Conservation (phyloP, 177 flowering plant genomes). For the Vitis hybrid region DNA sequence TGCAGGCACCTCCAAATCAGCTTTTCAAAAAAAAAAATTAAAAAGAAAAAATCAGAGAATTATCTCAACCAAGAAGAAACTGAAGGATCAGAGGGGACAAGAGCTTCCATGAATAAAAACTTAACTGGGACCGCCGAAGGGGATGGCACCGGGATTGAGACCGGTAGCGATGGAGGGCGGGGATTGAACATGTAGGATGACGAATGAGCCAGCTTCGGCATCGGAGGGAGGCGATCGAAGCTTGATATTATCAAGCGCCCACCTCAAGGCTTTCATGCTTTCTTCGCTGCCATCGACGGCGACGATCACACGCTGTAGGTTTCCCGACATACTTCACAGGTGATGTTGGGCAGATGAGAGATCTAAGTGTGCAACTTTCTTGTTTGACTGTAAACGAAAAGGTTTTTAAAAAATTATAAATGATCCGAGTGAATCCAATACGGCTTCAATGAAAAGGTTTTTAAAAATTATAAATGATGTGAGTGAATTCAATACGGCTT, state of each 20-base stretch:
- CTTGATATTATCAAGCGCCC: conserved; percentile 74
- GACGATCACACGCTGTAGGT: conserved; percentile 59
- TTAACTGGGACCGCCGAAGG: conserved; percentile 86
- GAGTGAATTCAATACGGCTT: no score
- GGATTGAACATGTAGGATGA: conserved; percentile 60
- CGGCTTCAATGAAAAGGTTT: no score
- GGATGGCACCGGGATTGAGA: conserved; percentile 73
- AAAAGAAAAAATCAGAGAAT: not conserved
- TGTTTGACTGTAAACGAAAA: no score
- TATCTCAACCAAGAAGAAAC: not conserved
- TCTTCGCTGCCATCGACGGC: conserved; percentile 87
- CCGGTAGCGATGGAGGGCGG: conserved; percentile 71
- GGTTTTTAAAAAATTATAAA: no score
- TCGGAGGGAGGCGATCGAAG: conserved; percentile 33
- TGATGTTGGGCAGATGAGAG: not conserved
- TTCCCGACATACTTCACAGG: conserved; percentile 29
- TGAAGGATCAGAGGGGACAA: not conserved
- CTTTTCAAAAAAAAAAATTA: conserved; percentile 20
- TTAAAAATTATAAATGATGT: no score
- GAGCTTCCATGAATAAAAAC: not conserved
- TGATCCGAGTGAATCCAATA: no score
- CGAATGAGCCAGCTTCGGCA: conserved; percentile 29
- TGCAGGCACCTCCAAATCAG: conserved; percentile 76
- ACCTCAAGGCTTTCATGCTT: conserved; percentile 76
- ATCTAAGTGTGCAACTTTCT: no score